Evolutionary conservation across 140 eudicot genomes (phyloP), one percentile per base, ranked within the genome.

Genomic region (Ambrosia hybrid): DNA sequence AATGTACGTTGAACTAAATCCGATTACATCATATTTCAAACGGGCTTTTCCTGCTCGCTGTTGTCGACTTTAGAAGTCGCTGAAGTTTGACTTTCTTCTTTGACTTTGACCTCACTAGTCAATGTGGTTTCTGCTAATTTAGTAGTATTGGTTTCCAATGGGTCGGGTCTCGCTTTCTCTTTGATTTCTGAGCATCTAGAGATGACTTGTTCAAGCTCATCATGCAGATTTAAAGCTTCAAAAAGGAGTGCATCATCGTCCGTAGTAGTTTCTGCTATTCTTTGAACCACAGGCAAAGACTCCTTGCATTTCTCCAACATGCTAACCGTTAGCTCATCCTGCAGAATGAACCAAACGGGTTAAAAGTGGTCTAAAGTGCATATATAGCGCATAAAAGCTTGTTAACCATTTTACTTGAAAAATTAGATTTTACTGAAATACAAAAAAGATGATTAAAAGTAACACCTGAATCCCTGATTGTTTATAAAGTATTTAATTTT

Each of bases 251-350:
- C 66, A 70, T 93, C 98, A 61, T 93, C 93, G 49, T 90, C 91
- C 0, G 83, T 76, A 7, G 97, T 87, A 41, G 78, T 84, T 70
- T 93, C 91, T 15, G 91, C 88, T 53, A 93, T 87, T 73, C 98
- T 86, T 76, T 87, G 97, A 60, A 93, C 81, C 57, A 76, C 81
- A 51, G 94, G 85, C 51, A 87, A 80, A 38, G 96, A 85, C 46
- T 93, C 85, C 80, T 88, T 86, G 85, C 98, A 93, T 73, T 90
- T 93, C 15, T 90, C 93, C 74, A 87, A 65, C 97, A 93, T 85
- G 85, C 87, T 90, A 34, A 81, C 81, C 0, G 96, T 86, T 68
- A 93, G 79, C 55, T 93, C 98, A 61, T 90, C 96, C 98, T 93
- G 85, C 71, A 82, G 0, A 62, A 13, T 33, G n/a, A 37, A 4